Percentiles rank a stretch among this genome's conserved stretches.
phyloP scores from a whole-genome alignment of 2,329 filamentous ascomycete genomes.

The Pestalotiopsis sp. region DNA sequence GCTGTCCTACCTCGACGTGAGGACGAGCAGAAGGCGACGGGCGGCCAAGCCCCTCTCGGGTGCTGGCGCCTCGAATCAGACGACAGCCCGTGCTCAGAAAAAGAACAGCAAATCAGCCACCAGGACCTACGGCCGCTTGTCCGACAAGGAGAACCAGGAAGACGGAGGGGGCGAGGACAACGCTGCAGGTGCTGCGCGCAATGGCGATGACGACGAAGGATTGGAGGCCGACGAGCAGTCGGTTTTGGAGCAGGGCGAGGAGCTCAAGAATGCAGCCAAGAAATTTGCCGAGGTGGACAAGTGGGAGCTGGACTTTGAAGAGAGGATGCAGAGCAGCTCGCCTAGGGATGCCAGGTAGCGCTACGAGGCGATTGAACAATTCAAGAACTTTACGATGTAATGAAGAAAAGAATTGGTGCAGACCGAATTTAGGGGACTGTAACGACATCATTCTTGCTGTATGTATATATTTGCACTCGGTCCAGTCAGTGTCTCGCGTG shows the following conservation, averaged over 20 bases:
- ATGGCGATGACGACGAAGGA: conserved; percentile 21
- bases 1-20: conserved; percentile 45
- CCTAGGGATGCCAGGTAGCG: conserved; percentile 49
- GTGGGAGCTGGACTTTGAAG: conserved; percentile 69
- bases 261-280: conserved; percentile 57
- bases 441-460: background rate
- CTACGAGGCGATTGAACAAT: background rate
- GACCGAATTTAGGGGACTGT: background rate
- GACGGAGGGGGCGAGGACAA: conserved; percentile 35
- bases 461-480: background rate
- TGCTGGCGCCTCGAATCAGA: conserved; percentile 26
- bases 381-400: background rate
- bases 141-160: conserved; percentile 60
- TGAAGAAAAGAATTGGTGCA: background rate
- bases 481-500: background rate
- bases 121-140: conserved; percentile 53
- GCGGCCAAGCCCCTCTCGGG: conserved; percentile 31
- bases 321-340: conserved; percentile 57
- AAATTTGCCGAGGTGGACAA: conserved; percentile 71
- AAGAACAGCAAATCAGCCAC: conserved; percentile 16
- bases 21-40: conserved; percentile 30
- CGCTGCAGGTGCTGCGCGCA: conserved; percentile 40
- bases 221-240: conserved; percentile 37
- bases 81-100: conserved; percentile 14
- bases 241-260: conserved; percentile 43